phyloP scores from a whole-genome alignment of 495 filamentous ascomycete genomes.

The Trichoderma orchidacearum region DNA sequence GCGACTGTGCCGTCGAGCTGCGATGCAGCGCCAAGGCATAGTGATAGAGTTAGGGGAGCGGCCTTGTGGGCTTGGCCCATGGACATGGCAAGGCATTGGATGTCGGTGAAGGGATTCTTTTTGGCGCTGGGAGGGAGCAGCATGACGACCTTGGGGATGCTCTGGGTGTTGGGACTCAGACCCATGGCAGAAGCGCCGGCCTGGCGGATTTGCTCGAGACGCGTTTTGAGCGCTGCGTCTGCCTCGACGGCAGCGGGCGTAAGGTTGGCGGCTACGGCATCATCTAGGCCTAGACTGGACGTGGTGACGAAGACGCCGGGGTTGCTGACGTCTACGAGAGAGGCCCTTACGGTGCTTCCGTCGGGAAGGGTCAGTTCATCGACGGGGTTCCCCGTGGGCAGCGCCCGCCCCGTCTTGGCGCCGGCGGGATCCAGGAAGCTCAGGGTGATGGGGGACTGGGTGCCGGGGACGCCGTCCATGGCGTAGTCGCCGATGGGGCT shows the following conservation, averaged over 20 bases:
- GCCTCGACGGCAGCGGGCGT: conserved; percentile 38
- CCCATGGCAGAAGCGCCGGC: conserved; percentile 52
- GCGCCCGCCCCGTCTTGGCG: conserved; percentile 47
- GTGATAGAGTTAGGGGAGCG: conserved; percentile 44
- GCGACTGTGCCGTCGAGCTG: conserved; percentile 35
- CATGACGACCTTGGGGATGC: conserved; percentile 54
- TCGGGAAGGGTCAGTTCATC: conserved; percentile 39
- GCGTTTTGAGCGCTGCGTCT: conserved; percentile 28
- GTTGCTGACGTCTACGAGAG: conserved; percentile 46
- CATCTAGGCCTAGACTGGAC: conserved; percentile 30
- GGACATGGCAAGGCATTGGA: conserved; percentile 33
- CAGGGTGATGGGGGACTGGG: conserved; percentile 39
- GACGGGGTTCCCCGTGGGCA: conserved; percentile 47
- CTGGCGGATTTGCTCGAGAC: conserved; percentile 47
- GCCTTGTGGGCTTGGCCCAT: conserved; percentile 52
- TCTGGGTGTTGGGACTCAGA: conserved; percentile 38
- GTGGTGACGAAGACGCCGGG: conserved; percentile 52
- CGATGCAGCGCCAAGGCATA: conserved; percentile 47
- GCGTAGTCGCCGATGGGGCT: conserved; percentile 37
- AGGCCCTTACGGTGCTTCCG: conserved; percentile 36
- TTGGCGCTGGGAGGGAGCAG: conserved; percentile 27
- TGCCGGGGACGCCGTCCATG: conserved; percentile 57
- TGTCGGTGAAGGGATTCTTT: conserved; percentile 15
- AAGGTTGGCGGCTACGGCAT: conserved; percentile 19
- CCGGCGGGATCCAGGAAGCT: conserved; percentile 56